phyloP scores from a whole-genome alignment of 202 grass and related monocot species.

The Brachypodium distachyon region DNA sequence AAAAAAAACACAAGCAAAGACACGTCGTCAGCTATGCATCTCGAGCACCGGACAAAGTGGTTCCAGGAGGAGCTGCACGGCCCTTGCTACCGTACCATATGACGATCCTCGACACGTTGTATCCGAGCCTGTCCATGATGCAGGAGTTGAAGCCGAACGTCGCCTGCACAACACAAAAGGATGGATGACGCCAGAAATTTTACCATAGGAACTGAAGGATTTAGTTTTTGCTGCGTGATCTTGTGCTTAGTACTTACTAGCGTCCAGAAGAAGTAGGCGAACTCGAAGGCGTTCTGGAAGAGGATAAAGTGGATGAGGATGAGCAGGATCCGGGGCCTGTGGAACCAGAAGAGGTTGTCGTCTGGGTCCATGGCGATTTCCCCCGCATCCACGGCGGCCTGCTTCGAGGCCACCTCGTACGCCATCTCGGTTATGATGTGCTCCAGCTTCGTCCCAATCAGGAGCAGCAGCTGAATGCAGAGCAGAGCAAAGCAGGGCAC shows the following conservation, averaged over 20 bases:
- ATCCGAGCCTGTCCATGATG: slow-evolving; percentile 39
- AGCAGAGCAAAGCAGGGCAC: neutral
- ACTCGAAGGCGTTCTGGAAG: slow-evolving; percentile 68
- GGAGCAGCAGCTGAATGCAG: slow-evolving; percentile 44
- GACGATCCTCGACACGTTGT: slow-evolving; percentile 28
- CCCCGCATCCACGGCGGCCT: slow-evolving; percentile 9
- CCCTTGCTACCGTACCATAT: slow-evolving; percentile 6
- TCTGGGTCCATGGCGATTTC: slow-evolving; percentile 38
- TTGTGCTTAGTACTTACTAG: slow-evolving; percentile 14
- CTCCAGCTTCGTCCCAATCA: slow-evolving; percentile 72
- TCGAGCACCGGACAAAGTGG: neutral
- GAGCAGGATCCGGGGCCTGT: slow-evolving; percentile 41
- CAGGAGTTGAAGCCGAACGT: slow-evolving; percentile 51
- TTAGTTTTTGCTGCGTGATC: too few relatives aligned
- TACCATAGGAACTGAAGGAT: too few relatives aligned
- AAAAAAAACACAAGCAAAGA: neutral
- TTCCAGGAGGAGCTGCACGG: neutral
- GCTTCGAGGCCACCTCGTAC: slow-evolving; percentile 51
- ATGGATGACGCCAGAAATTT: too few relatives aligned
- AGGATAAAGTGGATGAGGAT: slow-evolving; percentile 77
- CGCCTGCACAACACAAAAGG: slow-evolving; percentile 22
- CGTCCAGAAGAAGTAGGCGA: slow-evolving; percentile 76
- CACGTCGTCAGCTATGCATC: neutral
- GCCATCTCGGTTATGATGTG: slow-evolving; percentile 72
- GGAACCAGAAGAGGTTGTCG: slow-evolving; percentile 71